Conservation (phyloP, 176 grass and related monocot species). For the Zoysia japonica region DNA sequence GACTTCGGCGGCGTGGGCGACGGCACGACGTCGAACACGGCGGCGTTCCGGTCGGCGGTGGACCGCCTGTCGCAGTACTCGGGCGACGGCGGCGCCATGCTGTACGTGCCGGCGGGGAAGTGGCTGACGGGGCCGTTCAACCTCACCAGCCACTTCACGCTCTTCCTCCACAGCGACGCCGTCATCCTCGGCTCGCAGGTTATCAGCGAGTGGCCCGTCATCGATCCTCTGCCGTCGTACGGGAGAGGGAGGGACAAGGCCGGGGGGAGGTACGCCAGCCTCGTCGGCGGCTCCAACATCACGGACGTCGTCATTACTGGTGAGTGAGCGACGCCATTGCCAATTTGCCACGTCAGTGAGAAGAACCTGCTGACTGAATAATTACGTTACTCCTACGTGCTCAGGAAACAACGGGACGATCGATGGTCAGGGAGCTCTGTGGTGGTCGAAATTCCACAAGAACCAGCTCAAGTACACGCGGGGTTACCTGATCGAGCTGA, state of each 20-base stretch:
- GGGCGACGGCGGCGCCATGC: conserved; percentile 64
- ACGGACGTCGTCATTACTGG: conserved; percentile 78
- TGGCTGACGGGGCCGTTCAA: conserved; percentile 97
- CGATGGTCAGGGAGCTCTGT: conserved; percentile 76
- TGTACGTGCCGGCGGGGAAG: conserved; percentile 74
- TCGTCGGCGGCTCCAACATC: conserved; percentile 79
- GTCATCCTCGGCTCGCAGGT: conserved; percentile 65
- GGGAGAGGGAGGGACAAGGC: conserved; percentile 76
- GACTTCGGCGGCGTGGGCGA: conserved; percentile 84
- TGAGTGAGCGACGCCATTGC: neutral
- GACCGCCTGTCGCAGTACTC: conserved; percentile 73
- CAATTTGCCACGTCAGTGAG: no score
- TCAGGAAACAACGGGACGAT: conserved; percentile 69
- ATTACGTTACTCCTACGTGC: no score
- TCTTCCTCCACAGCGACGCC: conserved; percentile 73
- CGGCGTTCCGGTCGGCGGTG: conserved; percentile 77
- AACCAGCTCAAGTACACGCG: conserved; percentile 90
- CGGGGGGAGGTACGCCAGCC: conserved; percentile 79
- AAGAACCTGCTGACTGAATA: no score
- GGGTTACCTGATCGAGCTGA: conserved; percentile 78
- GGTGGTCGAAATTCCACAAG: conserved; percentile 87
- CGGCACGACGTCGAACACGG: conserved; percentile 79
- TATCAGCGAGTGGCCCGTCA: conserved; percentile 58
- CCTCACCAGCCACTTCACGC: conserved; percentile 88
- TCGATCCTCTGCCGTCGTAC: conserved; percentile 84